These are phyloP conservation scores for Chrysopogon serrulatus DNA, from an alignment of 176 grass and related monocot genomes.

Conservation along the genomic window DNA sequence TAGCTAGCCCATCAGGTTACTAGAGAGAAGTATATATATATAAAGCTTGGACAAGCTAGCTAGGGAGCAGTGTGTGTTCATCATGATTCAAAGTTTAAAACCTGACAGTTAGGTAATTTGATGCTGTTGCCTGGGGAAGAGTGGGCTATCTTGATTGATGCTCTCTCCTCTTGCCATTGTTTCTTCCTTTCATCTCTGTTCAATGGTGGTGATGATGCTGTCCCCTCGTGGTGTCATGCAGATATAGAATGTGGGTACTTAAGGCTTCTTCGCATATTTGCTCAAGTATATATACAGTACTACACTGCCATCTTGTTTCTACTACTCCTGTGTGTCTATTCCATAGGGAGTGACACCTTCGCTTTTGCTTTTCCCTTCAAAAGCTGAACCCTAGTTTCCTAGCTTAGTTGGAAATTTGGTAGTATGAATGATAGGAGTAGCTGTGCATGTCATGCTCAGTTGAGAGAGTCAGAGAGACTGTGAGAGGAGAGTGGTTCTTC, in stretches of 20 bases:
- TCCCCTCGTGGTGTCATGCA: conserved; percentile 12
- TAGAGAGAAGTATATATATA: background rate
- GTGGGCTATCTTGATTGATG: conserved; percentile 19
- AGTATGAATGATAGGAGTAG: conserved; percentile 29
- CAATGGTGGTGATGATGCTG: conserved; percentile 37
- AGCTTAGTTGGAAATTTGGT: conserved; percentile 21
- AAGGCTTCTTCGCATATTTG: conserved; percentile 27
- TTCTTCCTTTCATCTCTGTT: background rate
- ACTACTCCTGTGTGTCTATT: conserved; percentile 16
- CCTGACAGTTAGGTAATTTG: conserved; percentile 30
- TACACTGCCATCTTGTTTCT: background rate
- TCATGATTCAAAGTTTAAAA: conserved; percentile 41
- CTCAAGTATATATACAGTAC: background rate
- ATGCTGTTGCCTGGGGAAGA: conserved; percentile 17
- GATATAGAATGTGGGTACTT: background rate
- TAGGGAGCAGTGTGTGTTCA: conserved; percentile 9
- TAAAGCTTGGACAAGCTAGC: conserved; percentile 20
- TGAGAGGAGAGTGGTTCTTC: conserved; percentile 6
- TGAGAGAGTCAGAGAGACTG: background rate
- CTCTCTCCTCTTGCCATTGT: background rate
- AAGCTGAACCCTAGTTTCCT: conserved; percentile 68
- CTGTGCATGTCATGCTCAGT: background rate
- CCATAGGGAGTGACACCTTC: conserved; percentile 35
- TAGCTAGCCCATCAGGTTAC: conserved; percentile 4
- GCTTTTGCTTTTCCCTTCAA: conserved; percentile 60